These are phyloP conservation scores for Eleusine coracana DNA, from an alignment of 176 grass and related monocot species.

Conservation along the genomic window DNA sequence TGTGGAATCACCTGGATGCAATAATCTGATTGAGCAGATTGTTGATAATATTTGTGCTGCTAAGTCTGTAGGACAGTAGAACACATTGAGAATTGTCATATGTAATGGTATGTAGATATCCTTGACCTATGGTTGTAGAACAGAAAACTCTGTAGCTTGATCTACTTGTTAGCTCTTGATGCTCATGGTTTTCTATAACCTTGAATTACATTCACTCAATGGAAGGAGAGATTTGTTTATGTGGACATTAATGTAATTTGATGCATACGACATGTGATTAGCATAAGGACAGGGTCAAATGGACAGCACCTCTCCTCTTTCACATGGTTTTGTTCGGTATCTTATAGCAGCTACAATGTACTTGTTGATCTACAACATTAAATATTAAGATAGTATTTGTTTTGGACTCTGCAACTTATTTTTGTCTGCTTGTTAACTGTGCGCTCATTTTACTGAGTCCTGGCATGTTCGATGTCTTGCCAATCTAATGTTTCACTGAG, in stretches of 20 bases:
- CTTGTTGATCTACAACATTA: slow-evolving; percentile 35
- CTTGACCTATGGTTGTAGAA: background rate
- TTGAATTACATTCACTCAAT: slow-evolving; percentile 25
- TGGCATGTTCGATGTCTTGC: slow-evolving; percentile 8
- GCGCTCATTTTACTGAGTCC: slow-evolving; percentile 10
- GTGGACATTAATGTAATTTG: slow-evolving; percentile 1
- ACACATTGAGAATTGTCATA: background rate
- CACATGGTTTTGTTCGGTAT: slow-evolving; percentile 40
- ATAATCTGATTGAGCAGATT: background rate
- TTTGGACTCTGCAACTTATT: slow-evolving; percentile 37
- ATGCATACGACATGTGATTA: slow-evolving; percentile 29
- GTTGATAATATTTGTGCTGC: background rate
- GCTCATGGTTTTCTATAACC: background rate
- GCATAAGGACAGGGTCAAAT: slow-evolving; percentile 14
- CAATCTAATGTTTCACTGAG: slow-evolving; percentile 30
- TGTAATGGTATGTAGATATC: background rate
- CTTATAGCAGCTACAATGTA: slow-evolving; percentile 6
- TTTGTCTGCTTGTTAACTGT: slow-evolving; percentile 24
- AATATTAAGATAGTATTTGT: slow-evolving; percentile 43
- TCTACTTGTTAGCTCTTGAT: slow-evolving; percentile 17
- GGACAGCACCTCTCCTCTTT: slow-evolving; percentile 38
- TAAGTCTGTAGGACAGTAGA: background rate
- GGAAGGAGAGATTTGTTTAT: slow-evolving; percentile 34
- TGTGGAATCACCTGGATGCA: slow-evolving; percentile 12
- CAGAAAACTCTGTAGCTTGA: background rate